These are phyloP conservation scores for Cantharellus anzutake DNA, from an alignment of 768 basidiomycete species.

Conservation along the genomic window DNA sequence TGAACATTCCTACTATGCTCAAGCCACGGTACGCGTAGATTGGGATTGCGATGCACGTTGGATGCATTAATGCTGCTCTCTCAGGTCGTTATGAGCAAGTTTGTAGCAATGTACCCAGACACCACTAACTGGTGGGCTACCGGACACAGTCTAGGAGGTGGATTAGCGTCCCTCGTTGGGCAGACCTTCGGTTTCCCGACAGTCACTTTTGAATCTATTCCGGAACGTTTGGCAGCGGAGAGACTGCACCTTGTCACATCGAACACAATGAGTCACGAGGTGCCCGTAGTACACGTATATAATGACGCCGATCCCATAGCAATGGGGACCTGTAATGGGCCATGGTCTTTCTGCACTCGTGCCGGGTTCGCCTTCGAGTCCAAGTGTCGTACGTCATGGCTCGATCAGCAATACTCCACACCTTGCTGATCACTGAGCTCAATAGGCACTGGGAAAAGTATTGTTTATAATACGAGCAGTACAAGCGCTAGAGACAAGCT, in stretches of 20 bases:
- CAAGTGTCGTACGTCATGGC: constrained; percentile 42
- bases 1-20: constrained; percentile 83
- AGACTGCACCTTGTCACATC: constrained; percentile 49
- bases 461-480: constrained; percentile 65
- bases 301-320: constrained; percentile 91
- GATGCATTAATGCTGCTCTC: not conserved
- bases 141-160: constrained; percentile 44
- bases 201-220: constrained; percentile 46
- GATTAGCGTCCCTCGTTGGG: constrained; percentile 41
- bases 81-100: constrained; percentile 38
- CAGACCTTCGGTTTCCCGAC: constrained; percentile 45
- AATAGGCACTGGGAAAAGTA: constrained; percentile 34
- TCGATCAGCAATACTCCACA: too few relatives aligned
- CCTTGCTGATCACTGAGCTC: too few relatives aligned
- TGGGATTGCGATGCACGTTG: not conserved
- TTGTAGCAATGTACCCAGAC: constrained; percentile 35
- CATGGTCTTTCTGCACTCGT: constrained; percentile 56
- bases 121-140: constrained; percentile 41
- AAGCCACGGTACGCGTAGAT: constrained; percentile 48
- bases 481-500: constrained; percentile 27
- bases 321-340: constrained; percentile 64
- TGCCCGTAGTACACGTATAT: constrained; percentile 38
- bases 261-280: not conserved
- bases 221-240: constrained; percentile 39
- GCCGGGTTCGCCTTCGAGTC: constrained; percentile 79